A percentile compares a stretch with the other conserved stretches of the same genome.
Conservation (phyloP, 208 protist genomes). For the Trypanosoma rangeli region DNA sequence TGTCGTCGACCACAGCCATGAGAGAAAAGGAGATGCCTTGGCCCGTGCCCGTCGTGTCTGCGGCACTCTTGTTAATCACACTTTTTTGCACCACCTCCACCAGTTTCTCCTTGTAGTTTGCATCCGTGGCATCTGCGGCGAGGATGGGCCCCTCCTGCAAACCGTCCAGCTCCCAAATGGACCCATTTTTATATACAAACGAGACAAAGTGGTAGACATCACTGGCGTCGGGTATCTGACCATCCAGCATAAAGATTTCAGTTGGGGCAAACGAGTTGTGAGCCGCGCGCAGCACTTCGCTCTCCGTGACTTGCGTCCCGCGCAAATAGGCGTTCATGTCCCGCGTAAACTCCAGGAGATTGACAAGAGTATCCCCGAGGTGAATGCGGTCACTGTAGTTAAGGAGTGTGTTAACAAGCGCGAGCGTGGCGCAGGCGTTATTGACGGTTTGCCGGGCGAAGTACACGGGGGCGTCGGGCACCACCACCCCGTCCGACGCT, state of each 20-base stretch:
- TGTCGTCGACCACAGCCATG: conserved; percentile 94
- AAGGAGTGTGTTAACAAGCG: conserved; percentile 96
- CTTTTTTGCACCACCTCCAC: conserved; percentile 86
- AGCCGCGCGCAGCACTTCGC: conserved; percentile 87
- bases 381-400: conserved; percentile 90
- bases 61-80: conserved; percentile 68
- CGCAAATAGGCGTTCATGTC: conserved; percentile 68
- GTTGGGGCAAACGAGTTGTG: conserved; percentile 96
- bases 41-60: conserved; percentile 45
- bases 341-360: conserved; percentile 75
- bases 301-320: conserved; percentile 69
- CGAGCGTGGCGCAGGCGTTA: conserved; percentile 98
- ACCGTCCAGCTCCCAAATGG: conserved; percentile 98
- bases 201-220: conserved; percentile 97
- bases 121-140: conserved; percentile 63
- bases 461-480: conserved; percentile 82
- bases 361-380: conserved; percentile 87
- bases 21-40: conserved; percentile 96
- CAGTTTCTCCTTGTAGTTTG: conserved; percentile 62
- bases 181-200: conserved; percentile 92
- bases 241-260: conserved; percentile 38
- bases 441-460: conserved; percentile 96
- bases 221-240: conserved; percentile 40
- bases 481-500: conserved; percentile 23
- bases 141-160: conserved; percentile 91